These are phyloP conservation scores for Trametes maxima DNA, from an alignment of 768 basidiomycete genomes.

Conservation along the genomic window DNA sequence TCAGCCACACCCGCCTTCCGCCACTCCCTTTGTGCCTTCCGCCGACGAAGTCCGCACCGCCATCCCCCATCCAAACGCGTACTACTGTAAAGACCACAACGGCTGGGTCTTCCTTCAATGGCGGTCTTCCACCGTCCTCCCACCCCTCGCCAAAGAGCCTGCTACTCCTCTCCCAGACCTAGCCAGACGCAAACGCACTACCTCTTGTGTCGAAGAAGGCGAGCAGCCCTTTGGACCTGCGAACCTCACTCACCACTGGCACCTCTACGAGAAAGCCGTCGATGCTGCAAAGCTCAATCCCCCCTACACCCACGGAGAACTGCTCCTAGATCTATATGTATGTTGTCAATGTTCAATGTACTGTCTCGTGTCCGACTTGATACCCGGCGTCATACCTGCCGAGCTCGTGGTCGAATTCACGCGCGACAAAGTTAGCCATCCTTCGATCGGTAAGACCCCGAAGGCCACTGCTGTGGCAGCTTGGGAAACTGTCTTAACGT, in stretches of 20 bases:
- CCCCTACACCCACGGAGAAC: conserved; percentile 52
- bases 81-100: conserved; percentile 81
- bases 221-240: conserved; percentile 46
- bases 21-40: conserved; percentile 46
- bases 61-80: conserved; percentile 80
- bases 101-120: conserved; percentile 79
- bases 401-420: conserved; percentile 64
- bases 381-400: conserved; percentile 72
- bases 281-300: conserved; percentile 69
- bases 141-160: conserved; percentile 49
- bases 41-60: conserved; percentile 66
- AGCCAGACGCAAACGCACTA: conserved; percentile 46
- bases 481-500: conserved; percentile 72
- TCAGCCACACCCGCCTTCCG: conserved; percentile 32
- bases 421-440: conserved; percentile 62
- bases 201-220: conserved; percentile 55
- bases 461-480: conserved; percentile 58
- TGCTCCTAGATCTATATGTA: conserved; percentile 73
- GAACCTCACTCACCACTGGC: conserved; percentile 82
- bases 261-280: conserved; percentile 69
- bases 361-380: conserved; percentile 66
- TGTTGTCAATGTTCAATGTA: conserved; percentile 86
- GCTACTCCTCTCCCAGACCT: conserved; percentile 55
- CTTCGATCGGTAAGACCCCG: conserved; percentile 53
- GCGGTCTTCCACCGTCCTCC: conserved; percentile 62